Percentiles rank a stretch among this genome's conserved stretches.
These are phyloP conservation scores for Volvox carteri DNA, from an alignment of 163 green algal genomes.

Conservation along the genomic window DNA sequence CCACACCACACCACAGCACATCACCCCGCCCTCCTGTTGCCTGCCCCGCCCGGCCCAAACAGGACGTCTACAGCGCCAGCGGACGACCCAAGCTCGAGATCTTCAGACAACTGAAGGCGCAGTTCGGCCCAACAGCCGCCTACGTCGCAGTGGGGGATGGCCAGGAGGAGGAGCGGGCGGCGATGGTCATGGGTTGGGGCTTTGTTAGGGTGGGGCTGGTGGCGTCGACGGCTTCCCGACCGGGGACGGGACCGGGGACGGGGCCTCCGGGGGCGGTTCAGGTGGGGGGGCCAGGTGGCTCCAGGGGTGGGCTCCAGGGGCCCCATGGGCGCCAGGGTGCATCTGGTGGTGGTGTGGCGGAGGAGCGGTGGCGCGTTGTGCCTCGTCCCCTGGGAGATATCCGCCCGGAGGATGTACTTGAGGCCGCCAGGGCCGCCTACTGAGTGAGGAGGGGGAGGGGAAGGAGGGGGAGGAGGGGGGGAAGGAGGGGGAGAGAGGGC, in stretches of 20 bases:
- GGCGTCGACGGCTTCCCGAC: not conserved
- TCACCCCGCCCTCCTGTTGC: not conserved
- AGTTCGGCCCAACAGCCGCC: not conserved
- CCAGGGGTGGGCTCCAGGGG: too few relatives aligned
- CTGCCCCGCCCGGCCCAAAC: not conserved
- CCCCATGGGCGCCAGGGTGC: too few relatives aligned
- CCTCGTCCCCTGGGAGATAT: constrained; percentile 1
- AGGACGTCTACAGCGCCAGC: constrained; percentile 51
- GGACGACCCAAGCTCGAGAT: constrained; percentile 39
- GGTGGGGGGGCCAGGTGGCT: too few relatives aligned
- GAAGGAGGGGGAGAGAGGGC: too few relatives aligned
- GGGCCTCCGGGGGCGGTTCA: too few relatives aligned
- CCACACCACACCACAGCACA: too few relatives aligned
- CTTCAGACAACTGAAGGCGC: not conserved
- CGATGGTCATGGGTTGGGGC: constrained; percentile 38
- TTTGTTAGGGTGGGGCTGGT: constrained; percentile 11
- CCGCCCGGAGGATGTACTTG: constrained; percentile 19
- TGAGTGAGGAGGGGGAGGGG: not conserved
- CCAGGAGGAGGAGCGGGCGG: constrained; percentile 45
- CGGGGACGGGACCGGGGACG: not conserved
- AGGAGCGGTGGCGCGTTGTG: constrained; percentile 11
- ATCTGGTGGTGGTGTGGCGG: not conserved
- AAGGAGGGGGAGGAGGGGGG: not conserved
- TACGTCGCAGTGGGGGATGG: constrained; percentile 40
- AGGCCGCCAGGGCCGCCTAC: constrained; percentile 22